Evolutionary conservation across 2,329 filamentous ascomycete genomes (phyloP).

Genomic region (Fusarium euwallaceae): DNA sequence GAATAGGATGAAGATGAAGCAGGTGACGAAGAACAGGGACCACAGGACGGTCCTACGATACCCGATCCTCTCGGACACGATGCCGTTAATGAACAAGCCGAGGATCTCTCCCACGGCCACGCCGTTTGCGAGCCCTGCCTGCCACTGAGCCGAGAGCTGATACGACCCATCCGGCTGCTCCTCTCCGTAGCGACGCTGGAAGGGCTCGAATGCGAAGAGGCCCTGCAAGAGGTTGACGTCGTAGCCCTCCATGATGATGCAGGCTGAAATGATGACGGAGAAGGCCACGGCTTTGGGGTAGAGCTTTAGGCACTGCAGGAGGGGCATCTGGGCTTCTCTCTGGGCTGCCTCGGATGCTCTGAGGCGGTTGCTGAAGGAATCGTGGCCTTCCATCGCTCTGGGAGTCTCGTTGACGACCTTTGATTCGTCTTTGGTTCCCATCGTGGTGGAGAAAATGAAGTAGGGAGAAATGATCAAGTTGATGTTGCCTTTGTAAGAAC

Average conservation of each 20-base stretch:
- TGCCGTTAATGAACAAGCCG: constrained; percentile 35
- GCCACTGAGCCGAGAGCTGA: constrained; percentile 36
- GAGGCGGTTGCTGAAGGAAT: too few relatives aligned
- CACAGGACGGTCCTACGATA: constrained; percentile 65
- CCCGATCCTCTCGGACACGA: constrained; percentile 30
- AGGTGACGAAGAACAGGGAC: constrained; percentile 52
- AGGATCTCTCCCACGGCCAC: constrained; percentile 33
- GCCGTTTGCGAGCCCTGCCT: constrained; percentile 31
- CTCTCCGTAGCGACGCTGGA: constrained; percentile 36
- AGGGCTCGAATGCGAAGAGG: constrained; percentile 36
- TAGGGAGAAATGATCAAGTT: too few relatives aligned
- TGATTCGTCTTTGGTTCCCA: too few relatives aligned
- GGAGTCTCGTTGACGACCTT: too few relatives aligned
- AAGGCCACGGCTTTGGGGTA: constrained; percentile 39
- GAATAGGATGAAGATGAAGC: constrained; percentile 40
- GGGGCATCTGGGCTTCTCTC: too few relatives aligned
- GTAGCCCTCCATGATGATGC: constrained; percentile 42
- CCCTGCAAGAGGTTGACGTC: constrained; percentile 37
- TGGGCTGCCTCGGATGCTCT: too few relatives aligned
- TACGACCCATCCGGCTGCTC: constrained; percentile 26
- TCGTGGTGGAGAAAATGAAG: too few relatives aligned
- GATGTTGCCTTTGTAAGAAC: too few relatives aligned
- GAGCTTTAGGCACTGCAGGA: neutral
- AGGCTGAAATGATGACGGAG: constrained; percentile 36
- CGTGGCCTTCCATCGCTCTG: too few relatives aligned